Evolutionary conservation across 2,329 filamentous ascomycete genomes (phyloP).

Genomic region (Fusarium avenaceum): DNA sequence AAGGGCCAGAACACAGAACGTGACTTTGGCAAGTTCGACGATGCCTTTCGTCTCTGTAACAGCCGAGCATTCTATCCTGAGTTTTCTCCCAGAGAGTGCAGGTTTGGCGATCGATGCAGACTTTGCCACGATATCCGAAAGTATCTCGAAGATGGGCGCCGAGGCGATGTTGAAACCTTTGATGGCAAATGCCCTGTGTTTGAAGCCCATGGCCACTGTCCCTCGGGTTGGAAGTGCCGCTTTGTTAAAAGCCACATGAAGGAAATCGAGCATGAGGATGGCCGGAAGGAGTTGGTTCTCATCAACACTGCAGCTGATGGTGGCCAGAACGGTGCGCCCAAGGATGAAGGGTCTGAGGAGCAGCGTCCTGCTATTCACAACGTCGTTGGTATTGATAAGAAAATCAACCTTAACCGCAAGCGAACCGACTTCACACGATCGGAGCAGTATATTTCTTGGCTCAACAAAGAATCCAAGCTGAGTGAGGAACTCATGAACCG

Average conservation of each 20-base stretch:
- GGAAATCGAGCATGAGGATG: constrained; percentile 83
- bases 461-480: constrained; percentile 71
- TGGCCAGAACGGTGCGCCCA: constrained; percentile 49
- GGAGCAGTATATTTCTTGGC: constrained; percentile 82
- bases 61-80: constrained; percentile 79
- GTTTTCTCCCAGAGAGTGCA: constrained; percentile 84
- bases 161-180: constrained; percentile 82
- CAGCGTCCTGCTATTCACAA: constrained; percentile 79
- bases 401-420: constrained; percentile 81
- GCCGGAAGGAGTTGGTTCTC: constrained; percentile 84
- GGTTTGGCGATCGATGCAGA: constrained; percentile 84
- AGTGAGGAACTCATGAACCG: constrained; percentile 58
- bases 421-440: constrained; percentile 78
- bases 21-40: constrained; percentile 82
- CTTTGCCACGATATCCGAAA: constrained; percentile 86
- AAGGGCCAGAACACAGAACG: constrained; percentile 83
- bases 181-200: constrained; percentile 85
- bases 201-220: constrained; percentile 80
- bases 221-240: constrained; percentile 92
- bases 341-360: constrained; percentile 61
- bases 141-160: constrained; percentile 86
- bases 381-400: constrained; percentile 75
- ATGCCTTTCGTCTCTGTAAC: constrained; percentile 82
- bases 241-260: constrained; percentile 89
- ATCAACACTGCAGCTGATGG: constrained; percentile 55